phyloP scores from a whole-genome alignment of 1,284 basidiomycete genomes.

The Coniophora puteana region DNA sequence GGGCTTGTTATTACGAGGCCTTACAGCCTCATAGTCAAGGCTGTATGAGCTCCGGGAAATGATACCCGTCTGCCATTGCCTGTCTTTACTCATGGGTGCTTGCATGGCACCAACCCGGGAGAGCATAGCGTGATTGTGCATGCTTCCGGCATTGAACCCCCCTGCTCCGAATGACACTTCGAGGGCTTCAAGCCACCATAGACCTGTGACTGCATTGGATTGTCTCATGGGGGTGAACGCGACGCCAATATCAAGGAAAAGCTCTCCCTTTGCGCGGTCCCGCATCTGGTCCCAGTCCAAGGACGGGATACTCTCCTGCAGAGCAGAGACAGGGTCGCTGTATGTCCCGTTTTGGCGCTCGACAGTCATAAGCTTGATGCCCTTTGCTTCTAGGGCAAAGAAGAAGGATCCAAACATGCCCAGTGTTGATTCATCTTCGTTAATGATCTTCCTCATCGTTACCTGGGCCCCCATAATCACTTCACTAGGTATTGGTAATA shows the following conservation, averaged over 20 bases:
- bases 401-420: conserved; percentile 18
- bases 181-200: conserved; percentile 9
- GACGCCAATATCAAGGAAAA: conserved; percentile 9
- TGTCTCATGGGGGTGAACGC: background rate
- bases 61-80: conserved; percentile 6
- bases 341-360: conserved; percentile 1
- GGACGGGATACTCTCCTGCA: conserved; percentile 1
- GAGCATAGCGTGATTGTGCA: conserved; percentile 7
- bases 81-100: conserved; percentile 8
- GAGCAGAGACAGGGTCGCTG: background rate
- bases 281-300: conserved; percentile 15
- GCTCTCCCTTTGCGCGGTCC: conserved; percentile 7
- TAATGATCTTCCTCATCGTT: conserved; percentile 1
- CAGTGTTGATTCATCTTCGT: background rate
- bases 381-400: conserved; percentile 12
- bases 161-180: conserved; percentile 9
- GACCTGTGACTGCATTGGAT: background rate
- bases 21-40: background rate
- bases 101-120: conserved; percentile 9
- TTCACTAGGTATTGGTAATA: background rate
- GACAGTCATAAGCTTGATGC: conserved; percentile 14
- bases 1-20: conserved; percentile 2
- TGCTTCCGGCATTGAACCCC: conserved; percentile 1
- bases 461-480: background rate
- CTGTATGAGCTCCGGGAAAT: conserved; percentile 12